A percentile compares a stretch with the other conserved stretches of the same genome.
Conservation (phyloP, 2,329 filamentous ascomycete genomes). For the Nemania diffusa region DNA sequence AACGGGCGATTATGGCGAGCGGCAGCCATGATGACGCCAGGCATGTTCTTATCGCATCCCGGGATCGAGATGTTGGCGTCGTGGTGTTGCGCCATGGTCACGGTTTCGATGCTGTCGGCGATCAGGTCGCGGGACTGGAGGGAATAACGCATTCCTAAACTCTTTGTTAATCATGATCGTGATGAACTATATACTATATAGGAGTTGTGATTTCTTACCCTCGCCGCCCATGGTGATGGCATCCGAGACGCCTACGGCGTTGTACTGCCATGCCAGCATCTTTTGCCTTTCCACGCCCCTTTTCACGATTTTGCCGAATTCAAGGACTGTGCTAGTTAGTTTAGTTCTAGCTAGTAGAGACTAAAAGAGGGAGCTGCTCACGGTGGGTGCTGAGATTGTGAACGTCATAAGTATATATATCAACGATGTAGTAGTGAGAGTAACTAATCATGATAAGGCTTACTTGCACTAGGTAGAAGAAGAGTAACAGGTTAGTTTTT, state of each 20-base stretch:
- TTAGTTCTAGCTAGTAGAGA: not conserved
- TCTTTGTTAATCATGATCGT: not conserved
- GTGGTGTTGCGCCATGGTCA: slow-evolving; percentile 90
- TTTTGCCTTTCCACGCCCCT: slow-evolving; percentile 80
- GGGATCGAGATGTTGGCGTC: slow-evolving; percentile 94
- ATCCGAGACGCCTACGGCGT: slow-evolving; percentile 88
- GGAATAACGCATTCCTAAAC: slow-evolving; percentile 89
- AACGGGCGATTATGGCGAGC: slow-evolving; percentile 91
- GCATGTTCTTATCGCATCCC: slow-evolving; percentile 98
- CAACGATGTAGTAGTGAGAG: not conserved
- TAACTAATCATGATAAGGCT: slow-evolving; percentile 22
- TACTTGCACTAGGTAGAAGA: slow-evolving; percentile 45
- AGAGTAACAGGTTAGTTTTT: slow-evolving; percentile 25
- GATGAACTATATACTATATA: not conserved
- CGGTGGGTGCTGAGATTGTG: slow-evolving; percentile 45
- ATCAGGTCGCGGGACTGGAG: slow-evolving; percentile 92
- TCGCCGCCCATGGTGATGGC: slow-evolving; percentile 96
- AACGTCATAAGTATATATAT: slow-evolving; percentile 3
- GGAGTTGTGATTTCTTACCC: slow-evolving; percentile 59
- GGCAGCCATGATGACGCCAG: slow-evolving; percentile 89
- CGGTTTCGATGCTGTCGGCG: slow-evolving; percentile 91
- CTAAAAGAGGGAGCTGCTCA: slow-evolving; percentile 36
- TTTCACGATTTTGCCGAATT: slow-evolving; percentile 89
- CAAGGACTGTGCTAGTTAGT: slow-evolving; percentile 69
- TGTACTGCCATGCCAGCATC: slow-evolving; percentile 96